These are phyloP conservation scores for cucumber (Cucumis sativus) DNA, from an alignment of 306 rosid species.

Conservation along the genomic window Cucumber_9930_V3 NC_026657.2:8533501-8534000, in stretches of 20 bases:
- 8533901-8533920: not conserved
- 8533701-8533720: not conserved
- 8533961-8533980: not conserved
- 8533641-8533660: conserved; percentile 79
- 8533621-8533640: conserved; percentile 97
- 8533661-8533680: not conserved
- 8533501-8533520: no score
- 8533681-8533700: not conserved
- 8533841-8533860: conserved; percentile 96
- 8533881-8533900: conserved; percentile 82
- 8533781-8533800: conserved; percentile 95
- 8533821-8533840: conserved; percentile 88
- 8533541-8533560: not conserved
- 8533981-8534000: not conserved
- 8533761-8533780: conserved; percentile 55
- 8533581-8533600: conserved; percentile 97
- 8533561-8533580: conserved; percentile 84
- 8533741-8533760: not conserved
- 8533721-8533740: not conserved
- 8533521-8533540: not conserved
- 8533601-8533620: conserved; percentile 88
- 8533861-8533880: conserved; percentile 90
- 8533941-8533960: not conserved
- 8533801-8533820: conserved; percentile 90
- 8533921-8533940: not conserved